phyloP scores from a whole-genome alignment of 2,329 filamentous ascomycete genomes.

The Aspergillus costaricaensis region DNA sequence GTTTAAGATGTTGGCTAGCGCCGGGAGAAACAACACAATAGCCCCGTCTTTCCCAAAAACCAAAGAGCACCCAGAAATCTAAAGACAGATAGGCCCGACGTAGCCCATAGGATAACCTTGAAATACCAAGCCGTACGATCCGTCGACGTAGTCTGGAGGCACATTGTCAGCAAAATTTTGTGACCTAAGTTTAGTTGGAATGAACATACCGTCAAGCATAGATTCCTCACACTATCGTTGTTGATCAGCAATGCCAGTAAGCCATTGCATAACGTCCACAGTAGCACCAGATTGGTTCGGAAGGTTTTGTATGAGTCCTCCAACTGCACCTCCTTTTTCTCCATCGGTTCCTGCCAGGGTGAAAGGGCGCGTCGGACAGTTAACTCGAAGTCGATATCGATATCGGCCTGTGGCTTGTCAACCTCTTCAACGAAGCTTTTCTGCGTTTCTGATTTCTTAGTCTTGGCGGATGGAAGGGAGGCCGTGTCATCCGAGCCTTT shows the following conservation, averaged over 20 bases:
- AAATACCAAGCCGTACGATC: conserved; percentile 86
- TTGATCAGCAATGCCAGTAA: conserved; percentile 84
- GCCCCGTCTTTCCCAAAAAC: conserved; percentile 92
- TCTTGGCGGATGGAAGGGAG: conserved; percentile 83
- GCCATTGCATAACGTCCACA: conserved; percentile 95
- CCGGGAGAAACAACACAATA: conserved; percentile 94
- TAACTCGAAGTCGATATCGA: conserved; percentile 93
- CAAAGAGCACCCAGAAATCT: conserved; percentile 89
- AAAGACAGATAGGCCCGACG: conserved; percentile 77
- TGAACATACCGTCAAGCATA: conserved; percentile 79
- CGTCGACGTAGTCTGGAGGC: conserved; percentile 63
- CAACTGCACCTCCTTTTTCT: conserved; percentile 80
- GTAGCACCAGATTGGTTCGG: conserved; percentile 90
- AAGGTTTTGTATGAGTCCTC: conserved; percentile 99
- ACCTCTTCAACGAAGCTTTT: conserved; percentile 88
- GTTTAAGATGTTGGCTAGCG: conserved; percentile 49
- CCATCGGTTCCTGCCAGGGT: conserved; percentile 74
- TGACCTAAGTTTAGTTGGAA: conserved; percentile 7
- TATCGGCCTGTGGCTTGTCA: conserved; percentile 95
- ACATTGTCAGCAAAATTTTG: not conserved
- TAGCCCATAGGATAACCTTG: conserved; percentile 86
- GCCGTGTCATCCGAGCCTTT: conserved; percentile 97
- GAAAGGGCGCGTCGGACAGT: conserved; percentile 91
- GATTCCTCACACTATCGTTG: conserved; percentile 77
- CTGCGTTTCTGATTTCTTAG: conserved; percentile 74